These are phyloP conservation scores for Auricularia auricula-judae DNA, from an alignment of 768 basidiomycete genomes.

Conservation along the genomic window DNA sequence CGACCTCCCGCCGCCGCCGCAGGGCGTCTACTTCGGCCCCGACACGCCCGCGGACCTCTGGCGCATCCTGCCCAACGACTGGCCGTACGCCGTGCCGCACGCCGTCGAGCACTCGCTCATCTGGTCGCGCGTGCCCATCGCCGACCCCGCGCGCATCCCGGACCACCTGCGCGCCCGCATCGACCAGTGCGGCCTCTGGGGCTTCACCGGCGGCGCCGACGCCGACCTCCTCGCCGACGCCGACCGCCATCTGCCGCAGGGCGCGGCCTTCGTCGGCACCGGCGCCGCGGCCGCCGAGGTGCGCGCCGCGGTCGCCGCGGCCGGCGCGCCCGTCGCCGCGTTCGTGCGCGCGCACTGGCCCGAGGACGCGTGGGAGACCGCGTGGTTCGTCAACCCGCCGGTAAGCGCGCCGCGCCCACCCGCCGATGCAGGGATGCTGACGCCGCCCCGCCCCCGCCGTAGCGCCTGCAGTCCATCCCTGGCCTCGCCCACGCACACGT, in stretches of 20 bases:
- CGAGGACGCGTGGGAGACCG: conserved; percentile 75
- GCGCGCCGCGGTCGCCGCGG: conserved; percentile 14
- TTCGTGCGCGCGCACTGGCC: conserved; percentile 60
- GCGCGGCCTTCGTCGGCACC: conserved; percentile 43
- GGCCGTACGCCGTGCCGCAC: conserved; percentile 79
- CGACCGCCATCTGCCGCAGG: conserved; percentile 51
- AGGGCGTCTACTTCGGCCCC: conserved; percentile 45
- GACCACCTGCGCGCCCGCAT: conserved; percentile 32
- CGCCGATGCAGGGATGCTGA: background rate
- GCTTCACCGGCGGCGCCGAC: conserved; percentile 53
- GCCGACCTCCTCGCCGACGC: conserved; percentile 30
- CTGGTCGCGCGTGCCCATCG: conserved; percentile 68
- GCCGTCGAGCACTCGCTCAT: conserved; percentile 66
- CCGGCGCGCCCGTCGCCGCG: conserved; percentile 45
- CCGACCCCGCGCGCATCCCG: conserved; percentile 40
- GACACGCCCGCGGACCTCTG: conserved; percentile 47
- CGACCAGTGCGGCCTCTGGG: conserved; percentile 53
- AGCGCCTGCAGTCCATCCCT: conserved; percentile 76
- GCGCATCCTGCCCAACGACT: conserved; percentile 72
- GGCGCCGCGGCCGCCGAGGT: conserved; percentile 31
- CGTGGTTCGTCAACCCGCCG: conserved; percentile 86
- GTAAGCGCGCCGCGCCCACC: conserved; percentile 31
- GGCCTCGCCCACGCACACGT: conserved; percentile 81
- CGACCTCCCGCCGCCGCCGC: background rate
- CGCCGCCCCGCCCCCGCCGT: conserved; percentile 8